phyloP scores from a whole-genome alignment of 306 rosid genomes.

The Clitoria ternatea region DNA sequence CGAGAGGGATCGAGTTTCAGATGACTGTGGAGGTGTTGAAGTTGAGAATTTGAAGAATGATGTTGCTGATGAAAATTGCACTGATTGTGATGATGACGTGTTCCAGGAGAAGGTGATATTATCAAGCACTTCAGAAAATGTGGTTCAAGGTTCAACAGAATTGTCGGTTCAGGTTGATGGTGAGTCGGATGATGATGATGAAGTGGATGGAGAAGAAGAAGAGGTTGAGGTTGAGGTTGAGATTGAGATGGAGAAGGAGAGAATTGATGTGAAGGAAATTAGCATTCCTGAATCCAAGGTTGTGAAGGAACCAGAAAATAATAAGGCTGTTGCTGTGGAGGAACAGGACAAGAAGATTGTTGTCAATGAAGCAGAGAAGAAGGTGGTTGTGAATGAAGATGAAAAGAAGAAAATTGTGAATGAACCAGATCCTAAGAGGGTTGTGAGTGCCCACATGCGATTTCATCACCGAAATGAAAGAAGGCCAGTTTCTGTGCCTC shows the following conservation, averaged over 20 bases:
- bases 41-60: constrained; percentile 29
- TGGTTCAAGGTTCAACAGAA: constrained; percentile 30
- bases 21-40: constrained; percentile 41
- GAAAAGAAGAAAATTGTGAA: constrained; percentile 24
- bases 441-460: constrained; percentile 31
- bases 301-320: constrained; percentile 34
- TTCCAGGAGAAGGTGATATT: constrained; percentile 57
- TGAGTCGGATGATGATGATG: constrained; percentile 15
- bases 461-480: constrained; percentile 40
- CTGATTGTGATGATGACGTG: constrained; percentile 44
- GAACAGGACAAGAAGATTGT: constrained; percentile 17
- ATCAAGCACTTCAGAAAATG: constrained; percentile 30
- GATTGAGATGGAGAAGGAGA: constrained; percentile 39
- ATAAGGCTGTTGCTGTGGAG: constrained; percentile 28
- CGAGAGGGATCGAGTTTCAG: constrained; percentile 11
- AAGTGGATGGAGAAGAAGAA: constrained; percentile 15
- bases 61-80: constrained; percentile 41
- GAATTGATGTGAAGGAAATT: constrained; percentile 64
- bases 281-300: constrained; percentile 33
- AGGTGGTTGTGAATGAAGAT: constrained; percentile 37
- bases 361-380: constrained; percentile 26
- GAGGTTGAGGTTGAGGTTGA: constrained; percentile 30
- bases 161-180: constrained; percentile 15
- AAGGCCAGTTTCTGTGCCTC: constrained; percentile 31
- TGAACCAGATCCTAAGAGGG: constrained; percentile 30